Conservation (phyloP, 306 rosid genomes). For the Inga leiocalycina region DNA sequence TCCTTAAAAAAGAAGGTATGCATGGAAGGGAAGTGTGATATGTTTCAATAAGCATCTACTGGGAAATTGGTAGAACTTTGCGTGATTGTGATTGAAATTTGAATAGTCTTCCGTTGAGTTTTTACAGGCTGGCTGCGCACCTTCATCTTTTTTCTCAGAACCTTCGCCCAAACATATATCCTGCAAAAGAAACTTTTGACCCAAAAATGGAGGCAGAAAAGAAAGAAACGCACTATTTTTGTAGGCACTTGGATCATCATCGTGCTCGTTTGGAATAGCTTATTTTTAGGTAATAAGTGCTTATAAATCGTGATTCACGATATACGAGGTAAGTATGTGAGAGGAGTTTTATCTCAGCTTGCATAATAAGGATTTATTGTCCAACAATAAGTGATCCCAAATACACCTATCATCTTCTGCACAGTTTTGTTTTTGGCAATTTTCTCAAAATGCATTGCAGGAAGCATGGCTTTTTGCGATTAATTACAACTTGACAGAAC, state of each 20-base stretch:
- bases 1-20: no score
- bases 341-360: no score
- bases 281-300: no score
- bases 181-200: not conserved
- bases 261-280: no score
- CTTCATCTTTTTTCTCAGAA: not conserved
- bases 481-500: not conserved
- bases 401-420: no score
- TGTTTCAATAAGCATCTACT: not conserved
- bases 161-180: not conserved
- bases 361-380: no score
- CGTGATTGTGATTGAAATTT: not conserved
- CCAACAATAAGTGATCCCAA: no score
- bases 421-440: not conserved
- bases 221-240: not conserved
- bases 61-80: not conserved
- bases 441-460: not conserved
- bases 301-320: no score
- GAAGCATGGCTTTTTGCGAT: not conserved
- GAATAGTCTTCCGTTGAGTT: not conserved
- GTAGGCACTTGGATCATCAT: no score
- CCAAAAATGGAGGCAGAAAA: not conserved
- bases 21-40: not conserved
- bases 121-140: not conserved
- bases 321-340: no score